A percentile compares a stretch with the other conserved stretches of the same genome.
Evolutionary conservation across 768 basidiomycete genomes (phyloP).

Genomic region (Tylopilus felleus): DNA sequence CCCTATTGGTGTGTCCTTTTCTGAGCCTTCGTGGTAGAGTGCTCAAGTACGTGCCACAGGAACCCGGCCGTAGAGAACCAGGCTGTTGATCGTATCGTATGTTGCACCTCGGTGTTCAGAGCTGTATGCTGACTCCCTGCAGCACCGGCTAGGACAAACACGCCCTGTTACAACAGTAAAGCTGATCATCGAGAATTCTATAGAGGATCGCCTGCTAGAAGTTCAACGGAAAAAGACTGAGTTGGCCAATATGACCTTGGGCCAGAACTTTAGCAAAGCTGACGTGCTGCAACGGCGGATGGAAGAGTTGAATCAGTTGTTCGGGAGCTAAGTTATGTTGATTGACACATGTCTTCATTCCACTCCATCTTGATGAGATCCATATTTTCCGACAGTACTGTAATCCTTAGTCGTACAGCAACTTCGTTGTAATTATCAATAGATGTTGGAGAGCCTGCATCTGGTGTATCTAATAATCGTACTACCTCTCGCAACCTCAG

Average conservation of each 20-base stretch:
- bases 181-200: slow-evolving; percentile 90
- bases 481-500: slow-evolving; percentile 38
- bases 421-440: slow-evolving; percentile 32
- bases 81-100: slow-evolving; percentile 94
- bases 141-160: slow-evolving; percentile 97
- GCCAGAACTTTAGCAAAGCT: slow-evolving; percentile 80
- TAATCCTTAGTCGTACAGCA: slow-evolving; percentile 33
- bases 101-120: slow-evolving; percentile 28
- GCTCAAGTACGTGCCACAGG: slow-evolving; percentile 42
- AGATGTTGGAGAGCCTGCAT: slow-evolving; percentile 17
- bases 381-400: slow-evolving; percentile 20
- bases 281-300: slow-evolving; percentile 84
- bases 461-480: background rate
- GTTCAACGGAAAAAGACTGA: slow-evolving; percentile 95
- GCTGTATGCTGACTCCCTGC: slow-evolving; percentile 4
- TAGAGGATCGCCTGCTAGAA: slow-evolving; percentile 88
- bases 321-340: slow-evolving; percentile 43
- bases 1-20: slow-evolving; percentile 73
- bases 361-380: slow-evolving; percentile 15
- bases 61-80: slow-evolving; percentile 98
- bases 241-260: slow-evolving; percentile 91
- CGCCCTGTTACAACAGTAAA: slow-evolving; percentile 89
- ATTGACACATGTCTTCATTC: slow-evolving; percentile 14
- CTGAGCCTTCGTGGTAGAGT: background rate
- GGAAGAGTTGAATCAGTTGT: slow-evolving; percentile 82